phyloP scores from a whole-genome alignment of 257 asterid species.

The Asclepias syriaca region DNA sequence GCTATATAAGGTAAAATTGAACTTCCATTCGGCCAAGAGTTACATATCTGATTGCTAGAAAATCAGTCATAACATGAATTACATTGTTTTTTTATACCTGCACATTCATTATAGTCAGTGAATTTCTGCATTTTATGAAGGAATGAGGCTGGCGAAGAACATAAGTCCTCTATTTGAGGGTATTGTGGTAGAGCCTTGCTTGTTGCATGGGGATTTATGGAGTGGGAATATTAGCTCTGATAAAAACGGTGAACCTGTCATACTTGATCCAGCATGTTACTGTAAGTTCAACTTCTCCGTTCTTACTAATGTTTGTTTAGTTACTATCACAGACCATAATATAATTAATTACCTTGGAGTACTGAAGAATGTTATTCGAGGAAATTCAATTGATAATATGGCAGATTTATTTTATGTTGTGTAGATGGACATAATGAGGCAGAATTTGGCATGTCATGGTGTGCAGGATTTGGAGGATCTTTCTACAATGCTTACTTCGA shows the following conservation, averaged over 20 bases:
- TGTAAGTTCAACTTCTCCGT: conserved; percentile 40
- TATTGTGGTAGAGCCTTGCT: conserved; percentile 71
- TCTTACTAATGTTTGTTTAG: not conserved
- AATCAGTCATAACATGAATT: not conserved
- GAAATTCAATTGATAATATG: too few species aligned
- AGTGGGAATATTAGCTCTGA: conserved; percentile 88
- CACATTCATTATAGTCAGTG: not conserved
- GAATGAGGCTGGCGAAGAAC: conserved; percentile 78
- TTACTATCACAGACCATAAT: not conserved
- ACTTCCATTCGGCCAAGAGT: not conserved
- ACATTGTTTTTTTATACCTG: not conserved
- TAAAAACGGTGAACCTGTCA: conserved; percentile 82
- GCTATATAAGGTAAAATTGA: not conserved
- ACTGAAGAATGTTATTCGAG: not conserved
- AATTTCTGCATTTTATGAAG: conserved; percentile 24
- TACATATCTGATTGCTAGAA: not conserved
- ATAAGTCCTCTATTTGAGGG: conserved; percentile 68
- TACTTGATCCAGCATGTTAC: conserved; percentile 96
- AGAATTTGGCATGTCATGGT: conserved; percentile 99
- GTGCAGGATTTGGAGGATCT: conserved; percentile 89
- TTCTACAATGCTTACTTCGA: conserved; percentile 79
- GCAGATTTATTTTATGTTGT: not conserved
- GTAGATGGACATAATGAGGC: conserved; percentile 94
- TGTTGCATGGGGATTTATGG: conserved; percentile 96
- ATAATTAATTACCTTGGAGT: not conserved